Evolutionary conservation across 2,329 filamentous ascomycete species (phyloP), one percentile per base, ranked within the genome.

Genomic region (Aspergillus vadensis): DNA sequence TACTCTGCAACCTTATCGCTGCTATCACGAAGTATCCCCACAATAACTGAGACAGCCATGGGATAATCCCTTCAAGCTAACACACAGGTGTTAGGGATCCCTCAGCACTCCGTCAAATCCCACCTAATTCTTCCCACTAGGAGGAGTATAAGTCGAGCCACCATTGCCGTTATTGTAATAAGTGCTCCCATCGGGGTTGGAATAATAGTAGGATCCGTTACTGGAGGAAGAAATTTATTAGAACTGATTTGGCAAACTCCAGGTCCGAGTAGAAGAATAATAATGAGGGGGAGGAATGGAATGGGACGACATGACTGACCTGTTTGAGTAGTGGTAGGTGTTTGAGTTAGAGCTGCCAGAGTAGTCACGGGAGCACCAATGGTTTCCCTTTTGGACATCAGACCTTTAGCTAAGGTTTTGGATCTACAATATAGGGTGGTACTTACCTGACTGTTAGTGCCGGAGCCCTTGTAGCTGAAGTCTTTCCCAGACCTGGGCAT

Each of bases 181-280:
- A 41, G 85, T 88, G 70, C 85, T 89, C 14, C 87, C 86, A 64
- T 89, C 83, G 49, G 86, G 76, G 77, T 91, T 91, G 72, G 83
- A 85, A 77, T 91, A 91, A 79, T 91, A 90, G 81, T 91, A 91
- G 1, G 86, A 89, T 36, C 88, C 86, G 67, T 90, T 70, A 23
- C 83, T 85, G 43, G 41, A 21, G 39, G 0, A n/a, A 0, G 10
- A 32, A 32, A 32, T 5, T 4, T 12, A 12, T 32, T 5, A 32
- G 30, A 32, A 32, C 2, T 32, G 30, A 0, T 12, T 32, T 32
- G 30, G 30, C 30, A 32, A 32, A 32, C 2, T 12, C 3, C 2
- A 32, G 30, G 30, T 32, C 30, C 0, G 10, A 5, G 0, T 32
- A 32, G 30, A 32, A 5, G 30, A 32, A 32, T 32, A 32, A 4